A percentile compares a stretch with the other conserved stretches of the same genome.
Evolutionary conservation across 345 rosid genomes (phyloP).

Genomic region (Citrus glauca): DNA sequence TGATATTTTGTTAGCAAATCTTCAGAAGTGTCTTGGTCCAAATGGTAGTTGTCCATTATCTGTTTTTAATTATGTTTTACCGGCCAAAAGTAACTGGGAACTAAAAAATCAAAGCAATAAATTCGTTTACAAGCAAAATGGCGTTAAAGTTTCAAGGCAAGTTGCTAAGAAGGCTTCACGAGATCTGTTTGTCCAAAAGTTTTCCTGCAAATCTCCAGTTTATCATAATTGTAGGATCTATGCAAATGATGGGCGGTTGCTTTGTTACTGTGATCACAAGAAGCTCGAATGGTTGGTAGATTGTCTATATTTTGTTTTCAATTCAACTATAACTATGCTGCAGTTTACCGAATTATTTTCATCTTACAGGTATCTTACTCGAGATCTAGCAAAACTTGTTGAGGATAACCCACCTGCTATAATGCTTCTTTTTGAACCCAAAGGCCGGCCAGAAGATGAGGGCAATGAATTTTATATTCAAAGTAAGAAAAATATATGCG

Average conservation of each 20-base stretch:
- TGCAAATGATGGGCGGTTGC: conserved; percentile 87
- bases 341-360: conserved; percentile 10
- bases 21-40: conserved; percentile 69
- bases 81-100: conserved; percentile 48
- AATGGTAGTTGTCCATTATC: conserved; percentile 75
- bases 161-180: conserved; percentile 69
- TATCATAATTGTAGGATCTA: conserved; percentile 94
- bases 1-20: conserved; percentile 40
- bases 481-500: conserved; percentile 90
- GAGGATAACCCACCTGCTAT: conserved; percentile 84
- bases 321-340: conserved; percentile 6
- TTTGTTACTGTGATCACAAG: conserved; percentile 87
- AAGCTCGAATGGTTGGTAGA: conserved; percentile 85
- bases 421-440: conserved; percentile 90
- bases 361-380: conserved; percentile 58
- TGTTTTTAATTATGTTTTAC: conserved; percentile 64
- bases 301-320: conserved; percentile 5
- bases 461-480: conserved; percentile 93
- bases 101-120: conserved; percentile 19
- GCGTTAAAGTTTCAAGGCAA: conserved; percentile 46
- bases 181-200: conserved; percentile 76
- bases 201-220: conserved; percentile 96
- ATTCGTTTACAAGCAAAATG: conserved; percentile 46
- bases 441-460: conserved; percentile 98
- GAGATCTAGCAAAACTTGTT: conserved; percentile 77